These are phyloP conservation scores for Aspergillus campestris DNA, from an alignment of 495 filamentous ascomycete species.

Conservation along the genomic window DNA sequence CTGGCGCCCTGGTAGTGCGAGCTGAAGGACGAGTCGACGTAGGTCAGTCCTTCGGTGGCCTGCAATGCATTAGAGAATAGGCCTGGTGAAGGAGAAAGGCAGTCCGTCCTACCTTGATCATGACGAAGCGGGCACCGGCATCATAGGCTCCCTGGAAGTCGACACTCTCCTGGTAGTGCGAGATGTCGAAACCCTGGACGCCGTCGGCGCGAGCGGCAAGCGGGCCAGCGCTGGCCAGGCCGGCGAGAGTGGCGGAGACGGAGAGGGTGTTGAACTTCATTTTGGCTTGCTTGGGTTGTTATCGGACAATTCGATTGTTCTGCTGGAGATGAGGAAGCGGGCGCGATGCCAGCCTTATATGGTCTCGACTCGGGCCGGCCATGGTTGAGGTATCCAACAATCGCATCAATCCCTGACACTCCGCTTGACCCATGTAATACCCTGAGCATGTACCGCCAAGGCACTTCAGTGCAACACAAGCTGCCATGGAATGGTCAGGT, in stretches of 20 bases:
- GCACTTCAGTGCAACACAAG: too few species aligned
- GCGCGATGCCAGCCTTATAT: too few species aligned
- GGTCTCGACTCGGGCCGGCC: too few species aligned
- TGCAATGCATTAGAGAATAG: conserved; percentile 6
- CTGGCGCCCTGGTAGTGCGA: conserved; percentile 47
- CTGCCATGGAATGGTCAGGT: too few species aligned
- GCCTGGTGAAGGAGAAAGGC: neutral
- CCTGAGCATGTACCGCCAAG: too few species aligned
- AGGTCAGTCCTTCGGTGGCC: conserved; percentile 50
- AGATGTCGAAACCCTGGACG: conserved; percentile 60
- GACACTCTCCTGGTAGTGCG: conserved; percentile 49
- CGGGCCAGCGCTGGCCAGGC: conserved; percentile 8
- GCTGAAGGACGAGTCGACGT: conserved; percentile 42
- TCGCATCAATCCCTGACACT: too few species aligned
- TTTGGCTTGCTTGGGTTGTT: conserved; percentile 5
- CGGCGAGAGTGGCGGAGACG: conserved; percentile 7
- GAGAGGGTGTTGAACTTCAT: conserved; percentile 1
- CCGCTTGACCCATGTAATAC: too few species aligned
- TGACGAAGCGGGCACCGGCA: conserved; percentile 55
- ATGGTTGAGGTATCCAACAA: too few species aligned
- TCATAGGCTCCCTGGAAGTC: conserved; percentile 48
- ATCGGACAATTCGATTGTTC: neutral
- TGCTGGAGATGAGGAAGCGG: too few species aligned
- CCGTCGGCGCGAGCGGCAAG: conserved; percentile 29
- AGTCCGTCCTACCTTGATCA: conserved; percentile 49